Percentiles rank a stretch among this genome's conserved stretches.
phyloP scores from a whole-genome alignment of 2,329 filamentous ascomycete genomes.

The Fusarium lateritium region DNA sequence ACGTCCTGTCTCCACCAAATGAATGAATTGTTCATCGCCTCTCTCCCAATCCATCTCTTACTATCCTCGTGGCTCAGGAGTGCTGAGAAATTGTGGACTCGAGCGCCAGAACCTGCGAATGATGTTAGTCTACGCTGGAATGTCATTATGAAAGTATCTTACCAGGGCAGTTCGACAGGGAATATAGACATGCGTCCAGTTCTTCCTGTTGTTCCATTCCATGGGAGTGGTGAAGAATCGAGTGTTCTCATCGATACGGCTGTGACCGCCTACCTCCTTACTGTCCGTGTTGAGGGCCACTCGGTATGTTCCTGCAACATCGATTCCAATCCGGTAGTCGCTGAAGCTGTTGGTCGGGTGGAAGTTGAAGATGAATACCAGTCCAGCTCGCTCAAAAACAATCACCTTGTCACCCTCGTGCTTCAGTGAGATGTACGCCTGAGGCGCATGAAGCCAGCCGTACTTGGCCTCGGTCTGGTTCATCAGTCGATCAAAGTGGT shows the following conservation, averaged over 20 bases:
- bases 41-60: neutral
- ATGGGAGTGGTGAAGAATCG: constrained; percentile 94
- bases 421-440: constrained; percentile 95
- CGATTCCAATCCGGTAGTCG: constrained; percentile 93
- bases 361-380: constrained; percentile 98
- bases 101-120: constrained; percentile 66
- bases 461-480: constrained; percentile 89
- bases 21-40: constrained; percentile 7
- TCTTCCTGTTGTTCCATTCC: constrained; percentile 89
- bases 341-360: constrained; percentile 86
- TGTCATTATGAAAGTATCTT: constrained; percentile 53
- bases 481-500: constrained; percentile 95
- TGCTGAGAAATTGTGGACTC: constrained; percentile 51
- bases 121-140: constrained; percentile 4
- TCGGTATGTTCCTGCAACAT: constrained; percentile 86
- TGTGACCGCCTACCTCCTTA: constrained; percentile 83
- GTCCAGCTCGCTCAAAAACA: constrained; percentile 91
- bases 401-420: constrained; percentile 94
- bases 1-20: constrained; percentile 3
- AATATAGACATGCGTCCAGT: constrained; percentile 94
- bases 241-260: constrained; percentile 82
- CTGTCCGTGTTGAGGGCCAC: constrained; percentile 88
- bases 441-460: constrained; percentile 87
- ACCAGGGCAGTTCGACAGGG: constrained; percentile 88
- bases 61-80: constrained; percentile 12